Evolutionary conservation across 108 stramenopile genomes (phyloP), one percentile per base, ranked within the genome.

Genomic region (Skeletonema grethae): DNA sequence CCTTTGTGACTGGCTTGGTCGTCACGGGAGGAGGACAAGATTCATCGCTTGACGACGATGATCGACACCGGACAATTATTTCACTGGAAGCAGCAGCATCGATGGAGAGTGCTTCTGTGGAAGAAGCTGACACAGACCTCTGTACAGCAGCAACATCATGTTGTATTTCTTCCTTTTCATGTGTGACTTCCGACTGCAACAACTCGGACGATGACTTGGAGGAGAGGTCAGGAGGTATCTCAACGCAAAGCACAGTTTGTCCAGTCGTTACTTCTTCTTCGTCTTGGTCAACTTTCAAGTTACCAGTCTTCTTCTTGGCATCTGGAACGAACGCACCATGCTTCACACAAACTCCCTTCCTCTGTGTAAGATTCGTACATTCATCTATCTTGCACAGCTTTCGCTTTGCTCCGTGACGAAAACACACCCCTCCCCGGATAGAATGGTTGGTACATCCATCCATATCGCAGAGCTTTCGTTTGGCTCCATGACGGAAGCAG

Each of bases 401-500:
- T 43, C 41, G 13, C 41, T 43, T 43, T 4, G 57, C 57, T 31
- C 57, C 57, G 13, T 58, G 57, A 20, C 57, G 57, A 22, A 58
- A 32, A 16, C 57, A 57, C 16, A 57, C 57, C 16, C 57, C 57
- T 57, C 57, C n/a, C 57, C 28, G 18, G 2, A 57, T 29, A 29
- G 57, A 25, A 57, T n/a, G 57, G 57, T 57, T 57, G 13, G 57
- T 57, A 13, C 57, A 57, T 57, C 57, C 57, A 28, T 57, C 57
- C 0, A 16, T 29, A 9, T 25, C 24, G 11, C 57, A 57, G 38
- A 39, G 38, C 28, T n/a, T 29, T 29, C 28, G 57, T 57, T 60
- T 60, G 35, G 59, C 59, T 34, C 59, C 59, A 34, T 60, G 59
- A 16, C 59, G n/a, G 25, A 60, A n/a, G 60, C 60, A 61, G 20